phyloP scores from a whole-genome alignment of 768 basidiomycete genomes.

The Fibroporia radiculosa region DNA sequence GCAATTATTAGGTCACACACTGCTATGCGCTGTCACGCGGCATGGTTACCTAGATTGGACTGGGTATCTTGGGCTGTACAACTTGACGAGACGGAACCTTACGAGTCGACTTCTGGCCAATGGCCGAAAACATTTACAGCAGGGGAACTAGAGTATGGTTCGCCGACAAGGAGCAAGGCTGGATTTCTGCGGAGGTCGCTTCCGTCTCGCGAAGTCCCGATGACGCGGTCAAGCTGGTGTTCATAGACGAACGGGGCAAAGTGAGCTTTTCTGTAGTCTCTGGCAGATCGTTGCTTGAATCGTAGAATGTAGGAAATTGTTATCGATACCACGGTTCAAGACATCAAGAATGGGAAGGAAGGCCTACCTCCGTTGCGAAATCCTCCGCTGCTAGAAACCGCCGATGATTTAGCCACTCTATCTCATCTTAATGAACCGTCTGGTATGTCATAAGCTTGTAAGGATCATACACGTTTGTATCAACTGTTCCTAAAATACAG shows the following conservation, averaged over 20 bases:
- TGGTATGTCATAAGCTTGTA: constrained; percentile 42
- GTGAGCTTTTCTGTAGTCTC: constrained; percentile 30
- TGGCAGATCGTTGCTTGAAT: background rate
- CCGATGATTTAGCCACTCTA: constrained; percentile 95
- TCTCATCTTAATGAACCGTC: constrained; percentile 98
- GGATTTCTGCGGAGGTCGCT: constrained; percentile 85
- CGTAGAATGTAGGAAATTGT: constrained; percentile 52
- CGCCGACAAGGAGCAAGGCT: constrained; percentile 89
- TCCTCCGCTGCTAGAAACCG: constrained; percentile 92
- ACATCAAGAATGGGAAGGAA: constrained; percentile 73
- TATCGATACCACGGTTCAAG: constrained; percentile 71
- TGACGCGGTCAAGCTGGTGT: constrained; percentile 76
- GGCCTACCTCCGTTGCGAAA: constrained; percentile 90
- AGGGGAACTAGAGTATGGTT: constrained; percentile 90
- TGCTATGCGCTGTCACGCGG: too few species aligned
- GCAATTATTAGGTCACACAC: too few species aligned
- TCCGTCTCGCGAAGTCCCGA: constrained; percentile 54
- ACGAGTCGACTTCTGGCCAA: constrained; percentile 31
- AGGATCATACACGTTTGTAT: background rate
- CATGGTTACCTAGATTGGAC: too few species aligned
- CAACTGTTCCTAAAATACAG: constrained; percentile 30
- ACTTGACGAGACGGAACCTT: background rate
- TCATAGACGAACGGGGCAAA: constrained; percentile 90
- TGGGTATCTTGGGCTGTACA: too few species aligned
- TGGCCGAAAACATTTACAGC: constrained; percentile 91